A percentile compares a stretch with the other conserved stretches of the same genome.
These are phyloP conservation scores for Fusarium humuli DNA, from an alignment of 2,329 filamentous ascomycete genomes.

Conservation along the genomic window DNA sequence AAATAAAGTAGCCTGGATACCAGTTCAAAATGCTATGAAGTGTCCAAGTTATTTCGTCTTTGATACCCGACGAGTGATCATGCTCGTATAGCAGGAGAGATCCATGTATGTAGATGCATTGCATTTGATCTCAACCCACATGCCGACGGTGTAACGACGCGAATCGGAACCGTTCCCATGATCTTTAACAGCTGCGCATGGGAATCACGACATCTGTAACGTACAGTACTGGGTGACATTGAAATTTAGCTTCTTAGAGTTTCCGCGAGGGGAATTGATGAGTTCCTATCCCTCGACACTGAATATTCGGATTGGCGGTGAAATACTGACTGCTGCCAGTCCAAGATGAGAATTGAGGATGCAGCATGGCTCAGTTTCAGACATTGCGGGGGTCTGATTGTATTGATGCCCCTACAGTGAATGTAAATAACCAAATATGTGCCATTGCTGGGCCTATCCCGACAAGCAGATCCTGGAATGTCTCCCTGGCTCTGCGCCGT, in stretches of 20 bases:
- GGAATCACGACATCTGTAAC: constrained; percentile 21
- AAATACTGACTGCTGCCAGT: constrained; percentile 3
- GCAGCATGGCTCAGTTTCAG: constrained; percentile 36
- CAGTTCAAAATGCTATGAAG: background rate
- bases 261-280: background rate
- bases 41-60: background rate
- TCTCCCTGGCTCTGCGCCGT: constrained; percentile 7
- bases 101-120: constrained; percentile 3
- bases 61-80: background rate
- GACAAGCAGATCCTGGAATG: constrained; percentile 15
- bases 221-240: constrained; percentile 11
- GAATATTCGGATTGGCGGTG: constrained; percentile 21
- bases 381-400: constrained; percentile 28
- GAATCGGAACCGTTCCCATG: constrained; percentile 45
- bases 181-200: constrained; percentile 26
- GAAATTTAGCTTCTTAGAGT: constrained; percentile 2
- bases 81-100: background rate
- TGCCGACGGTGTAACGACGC: constrained; percentile 21
- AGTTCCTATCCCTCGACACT: background rate
- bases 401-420: constrained; percentile 20
- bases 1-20: background rate
- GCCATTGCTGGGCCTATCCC: constrained; percentile 17
- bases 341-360: constrained; percentile 10
- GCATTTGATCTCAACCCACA: constrained; percentile 30
- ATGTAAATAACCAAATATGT: constrained; percentile 25